A percentile compares a stretch with the other conserved stretches of the same genome.
These are phyloP conservation scores for Smallanthus sonchifolius DNA, from an alignment of 129 eudicot genomes.

Conservation along the genomic window DNA sequence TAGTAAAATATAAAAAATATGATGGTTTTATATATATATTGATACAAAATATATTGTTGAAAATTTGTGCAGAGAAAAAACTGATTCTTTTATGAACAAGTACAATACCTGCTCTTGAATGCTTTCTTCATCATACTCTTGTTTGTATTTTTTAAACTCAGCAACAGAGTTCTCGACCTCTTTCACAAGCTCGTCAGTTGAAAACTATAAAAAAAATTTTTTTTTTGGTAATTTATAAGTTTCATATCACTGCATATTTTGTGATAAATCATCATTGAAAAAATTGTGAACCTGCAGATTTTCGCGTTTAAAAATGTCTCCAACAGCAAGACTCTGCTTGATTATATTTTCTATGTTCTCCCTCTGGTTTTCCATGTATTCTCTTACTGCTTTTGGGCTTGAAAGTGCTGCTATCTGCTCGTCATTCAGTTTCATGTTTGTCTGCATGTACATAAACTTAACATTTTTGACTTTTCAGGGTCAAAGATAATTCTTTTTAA, in stretches of 20 bases:
- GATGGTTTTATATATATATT: background rate
- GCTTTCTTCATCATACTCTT: slow-evolving; percentile 85
- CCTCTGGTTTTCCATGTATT: slow-evolving; percentile 68
- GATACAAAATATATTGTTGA: too few relatives aligned
- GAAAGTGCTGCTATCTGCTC: slow-evolving; percentile 73
- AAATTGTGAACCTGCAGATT: slow-evolving; percentile 59
- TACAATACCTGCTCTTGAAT: slow-evolving; percentile 73
- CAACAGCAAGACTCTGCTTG: slow-evolving; percentile 86
- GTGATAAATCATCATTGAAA: background rate
- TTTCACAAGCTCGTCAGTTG: slow-evolving; percentile 71
- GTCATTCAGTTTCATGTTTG: slow-evolving; percentile 67
- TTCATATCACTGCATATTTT: background rate
- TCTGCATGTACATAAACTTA: slow-evolving; percentile 29
- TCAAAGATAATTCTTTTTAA: slow-evolving; percentile 4
- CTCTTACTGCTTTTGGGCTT: slow-evolving; percentile 76
- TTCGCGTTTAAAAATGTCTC: slow-evolving; percentile 94
- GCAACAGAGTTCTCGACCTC: slow-evolving; percentile 80
- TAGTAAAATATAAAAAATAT: background rate
- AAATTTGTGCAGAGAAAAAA: too few relatives aligned
- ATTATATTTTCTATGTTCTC: slow-evolving; percentile 64
- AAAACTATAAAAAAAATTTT: slow-evolving; percentile 37
- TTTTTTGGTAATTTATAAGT: background rate
- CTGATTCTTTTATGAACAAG: too few relatives aligned
- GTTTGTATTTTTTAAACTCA: slow-evolving; percentile 70
- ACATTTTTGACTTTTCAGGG: slow-evolving; percentile 10